Conservation (phyloP, 78 protist species). For the Dictyostelium brefeldianum region DNA sequence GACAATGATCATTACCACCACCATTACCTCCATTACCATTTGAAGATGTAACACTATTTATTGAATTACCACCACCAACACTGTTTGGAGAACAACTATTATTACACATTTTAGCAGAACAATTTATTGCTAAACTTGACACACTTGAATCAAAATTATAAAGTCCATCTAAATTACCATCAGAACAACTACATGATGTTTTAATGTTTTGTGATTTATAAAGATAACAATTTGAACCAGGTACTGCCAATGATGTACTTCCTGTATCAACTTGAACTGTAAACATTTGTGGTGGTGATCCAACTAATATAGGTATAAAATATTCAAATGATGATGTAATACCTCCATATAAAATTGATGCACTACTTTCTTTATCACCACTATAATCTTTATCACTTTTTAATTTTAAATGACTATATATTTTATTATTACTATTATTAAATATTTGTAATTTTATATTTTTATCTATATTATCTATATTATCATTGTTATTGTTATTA, state of each 20-base stretch:
- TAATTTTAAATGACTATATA: conserved; percentile 6
- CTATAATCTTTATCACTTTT: conserved; percentile 11
- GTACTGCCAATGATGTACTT: conserved; percentile 46
- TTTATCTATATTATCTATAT: background rate
- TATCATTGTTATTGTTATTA: too few relatives aligned
- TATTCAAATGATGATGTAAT: conserved; percentile 39
- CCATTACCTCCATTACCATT: background rate
- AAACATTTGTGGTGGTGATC: conserved; percentile 75
- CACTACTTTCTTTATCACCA: background rate
- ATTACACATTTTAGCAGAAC: background rate
- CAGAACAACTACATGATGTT: conserved; percentile 29
- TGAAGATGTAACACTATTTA: too few relatives aligned
- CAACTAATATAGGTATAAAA: conserved; percentile 53
- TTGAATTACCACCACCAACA: too few relatives aligned
- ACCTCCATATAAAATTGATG: conserved; percentile 34
- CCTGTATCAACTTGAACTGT: conserved; percentile 67
- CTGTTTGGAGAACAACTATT: background rate
- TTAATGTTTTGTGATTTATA: background rate
- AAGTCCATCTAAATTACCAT: background rate
- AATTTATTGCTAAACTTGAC: background rate
- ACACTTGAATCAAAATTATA: background rate
- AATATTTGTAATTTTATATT: background rate
- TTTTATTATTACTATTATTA: background rate
- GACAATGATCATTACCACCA: background rate
- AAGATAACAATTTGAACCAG: conserved; percentile 19